Percentiles rank a stretch among this genome's conserved stretches.
phyloP scores from a whole-genome alignment of 2,329 filamentous ascomycete genomes.

The Arthrobotrys sphaeroides region DNA sequence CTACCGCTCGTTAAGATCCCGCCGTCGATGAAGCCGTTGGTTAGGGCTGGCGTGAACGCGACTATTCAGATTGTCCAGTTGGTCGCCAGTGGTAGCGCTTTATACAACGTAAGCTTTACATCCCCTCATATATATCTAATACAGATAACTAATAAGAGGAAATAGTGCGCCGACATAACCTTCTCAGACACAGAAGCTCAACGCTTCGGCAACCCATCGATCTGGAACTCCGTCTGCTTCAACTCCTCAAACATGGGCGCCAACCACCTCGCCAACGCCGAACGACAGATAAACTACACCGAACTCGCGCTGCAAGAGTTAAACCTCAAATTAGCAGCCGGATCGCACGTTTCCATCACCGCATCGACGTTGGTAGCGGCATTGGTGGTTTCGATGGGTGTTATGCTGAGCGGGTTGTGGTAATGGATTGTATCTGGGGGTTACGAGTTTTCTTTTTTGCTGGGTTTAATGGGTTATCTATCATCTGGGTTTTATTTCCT shows the following conservation, averaged over 20 bases:
- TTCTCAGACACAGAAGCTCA: slow-evolving; percentile 56
- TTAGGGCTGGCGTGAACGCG: slow-evolving; percentile 62
- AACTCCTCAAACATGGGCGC: slow-evolving; percentile 56
- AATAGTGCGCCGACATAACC: slow-evolving; percentile 56
- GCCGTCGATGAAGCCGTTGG: slow-evolving; percentile 55
- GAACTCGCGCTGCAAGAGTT: slow-evolving; percentile 52
- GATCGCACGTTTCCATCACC: slow-evolving; percentile 21
- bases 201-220: slow-evolving; percentile 54
- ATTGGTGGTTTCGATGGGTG: slow-evolving; percentile 6
- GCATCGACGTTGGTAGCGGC: slow-evolving; percentile 13
- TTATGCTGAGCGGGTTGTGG: slow-evolving; percentile 20
- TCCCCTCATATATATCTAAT: background rate
- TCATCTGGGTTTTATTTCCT: slow-evolving; percentile 1
- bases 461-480: background rate
- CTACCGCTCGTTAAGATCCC: slow-evolving; percentile 61
- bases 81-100: slow-evolving; percentile 60
- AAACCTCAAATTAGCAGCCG: slow-evolving; percentile 47
- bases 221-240: slow-evolving; percentile 55
- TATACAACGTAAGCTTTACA: slow-evolving; percentile 65
- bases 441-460: slow-evolving; percentile 25
- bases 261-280: slow-evolving; percentile 45
- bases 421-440: slow-evolving; percentile 15
- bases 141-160: background rate
- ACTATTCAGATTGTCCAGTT: slow-evolving; percentile 64
- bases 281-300: slow-evolving; percentile 43